A percentile compares a stretch with the other conserved stretches of the same genome.
Conservation (phyloP, 169 alveolate genomes). For the Cryptosporidium viatorum region DNA sequence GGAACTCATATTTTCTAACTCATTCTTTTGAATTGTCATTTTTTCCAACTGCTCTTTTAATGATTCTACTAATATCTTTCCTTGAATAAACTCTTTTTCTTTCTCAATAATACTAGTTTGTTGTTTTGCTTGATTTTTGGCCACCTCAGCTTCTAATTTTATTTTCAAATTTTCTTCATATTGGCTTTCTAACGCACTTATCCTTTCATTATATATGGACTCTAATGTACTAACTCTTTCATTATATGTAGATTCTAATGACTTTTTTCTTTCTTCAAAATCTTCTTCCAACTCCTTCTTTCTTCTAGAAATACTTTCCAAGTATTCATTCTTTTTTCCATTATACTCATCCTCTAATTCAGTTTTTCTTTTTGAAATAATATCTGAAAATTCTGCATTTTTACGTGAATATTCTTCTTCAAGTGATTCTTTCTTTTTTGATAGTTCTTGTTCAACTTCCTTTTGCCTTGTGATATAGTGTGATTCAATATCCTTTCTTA, state of each 20-base stretch:
- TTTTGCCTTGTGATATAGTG: constrained; percentile 60
- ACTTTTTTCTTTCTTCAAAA: constrained; percentile 36
- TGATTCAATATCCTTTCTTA: constrained; percentile 66
- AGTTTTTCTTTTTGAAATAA: constrained; percentile 14
- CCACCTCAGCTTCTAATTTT: constrained; percentile 41
- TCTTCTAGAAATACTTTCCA: constrained; percentile 48
- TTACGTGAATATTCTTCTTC: constrained; percentile 37
- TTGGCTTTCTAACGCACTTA: constrained; percentile 21
- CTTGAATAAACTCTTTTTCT: constrained; percentile 54
- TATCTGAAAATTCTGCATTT: background rate
- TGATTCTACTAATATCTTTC: constrained; percentile 12
- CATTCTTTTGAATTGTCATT: constrained; percentile 44
- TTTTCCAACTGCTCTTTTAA: constrained; percentile 47
- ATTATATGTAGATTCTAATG: constrained; percentile 13
- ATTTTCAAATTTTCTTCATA: constrained; percentile 54
- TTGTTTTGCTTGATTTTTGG: constrained; percentile 44
- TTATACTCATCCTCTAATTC: constrained; percentile 27
- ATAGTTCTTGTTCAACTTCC: constrained; percentile 53
- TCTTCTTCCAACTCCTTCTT: constrained; percentile 21
- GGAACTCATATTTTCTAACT: constrained; percentile 64
- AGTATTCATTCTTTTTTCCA: constrained; percentile 32
- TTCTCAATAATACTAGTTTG: constrained; percentile 28
- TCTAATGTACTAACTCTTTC: constrained; percentile 33
- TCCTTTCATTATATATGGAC: constrained; percentile 16
- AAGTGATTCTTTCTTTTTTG: constrained; percentile 15